A percentile compares a stretch with the other conserved stretches of the same genome.
Conservation (phyloP, 2,329 filamentous ascomycete genomes). For the Balansia obtecta region DNA sequence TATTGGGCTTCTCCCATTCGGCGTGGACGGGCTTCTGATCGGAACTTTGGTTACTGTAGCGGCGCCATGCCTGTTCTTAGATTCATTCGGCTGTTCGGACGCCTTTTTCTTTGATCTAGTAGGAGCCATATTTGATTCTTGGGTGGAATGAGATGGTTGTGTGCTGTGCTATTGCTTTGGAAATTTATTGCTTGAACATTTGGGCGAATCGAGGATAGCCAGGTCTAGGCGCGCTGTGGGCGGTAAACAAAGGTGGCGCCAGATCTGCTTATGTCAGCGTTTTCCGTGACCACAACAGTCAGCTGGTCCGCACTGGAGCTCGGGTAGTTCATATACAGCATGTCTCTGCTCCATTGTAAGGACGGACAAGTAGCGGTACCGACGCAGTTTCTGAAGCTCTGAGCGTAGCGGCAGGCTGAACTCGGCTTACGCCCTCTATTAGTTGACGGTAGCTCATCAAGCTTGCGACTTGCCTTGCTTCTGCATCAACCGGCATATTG, state of each 20-base stretch:
- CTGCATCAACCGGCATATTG: not conserved
- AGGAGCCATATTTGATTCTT: slow-evolving; percentile 31
- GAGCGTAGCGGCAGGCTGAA: slow-evolving; percentile 28
- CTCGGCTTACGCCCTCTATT: slow-evolving; percentile 26
- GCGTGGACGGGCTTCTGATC: slow-evolving; percentile 24
- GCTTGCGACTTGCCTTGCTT: slow-evolving; percentile 5
- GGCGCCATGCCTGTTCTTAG: slow-evolving; percentile 9
- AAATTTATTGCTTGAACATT: not conserved
- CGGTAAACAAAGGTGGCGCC: slow-evolving; percentile 26
- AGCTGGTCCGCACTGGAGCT: not conserved
- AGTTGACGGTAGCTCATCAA: slow-evolving; percentile 1
- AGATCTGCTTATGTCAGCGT: slow-evolving; percentile 8
- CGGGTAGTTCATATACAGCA: slow-evolving; percentile 9
- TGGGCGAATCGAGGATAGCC: not conserved
- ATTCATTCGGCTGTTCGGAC: slow-evolving; percentile 13
- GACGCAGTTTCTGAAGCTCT: not conserved
- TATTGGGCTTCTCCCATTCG: slow-evolving; percentile 41
- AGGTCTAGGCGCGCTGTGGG: slow-evolving; percentile 8
- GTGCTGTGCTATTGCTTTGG: not conserved
- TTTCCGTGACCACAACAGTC: not conserved
- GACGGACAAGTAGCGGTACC: slow-evolving; percentile 9
- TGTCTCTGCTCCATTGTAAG: no score
- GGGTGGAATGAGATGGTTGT: not conserved
- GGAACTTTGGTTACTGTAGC: slow-evolving; percentile 11
- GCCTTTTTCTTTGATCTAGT: slow-evolving; percentile 25